Conservation (phyloP, 2,329 filamentous ascomycete species). For the Teratosphaeria zuluensis region DNA sequence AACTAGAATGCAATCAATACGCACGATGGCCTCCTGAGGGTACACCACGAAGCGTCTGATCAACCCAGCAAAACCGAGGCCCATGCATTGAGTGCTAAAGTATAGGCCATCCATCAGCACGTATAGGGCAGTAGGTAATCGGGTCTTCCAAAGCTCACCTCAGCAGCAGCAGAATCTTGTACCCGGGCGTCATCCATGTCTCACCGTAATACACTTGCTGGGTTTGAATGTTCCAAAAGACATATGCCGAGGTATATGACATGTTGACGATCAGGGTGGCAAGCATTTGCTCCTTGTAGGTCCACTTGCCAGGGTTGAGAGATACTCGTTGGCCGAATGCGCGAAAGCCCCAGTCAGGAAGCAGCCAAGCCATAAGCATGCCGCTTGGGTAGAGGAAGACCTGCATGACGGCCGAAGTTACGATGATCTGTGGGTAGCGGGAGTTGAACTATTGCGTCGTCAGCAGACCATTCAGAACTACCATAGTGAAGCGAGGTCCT, state of each 20-base stretch:
- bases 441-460: neutral
- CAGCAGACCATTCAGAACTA: neutral
- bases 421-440: neutral
- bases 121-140: neutral
- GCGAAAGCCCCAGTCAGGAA: conserved; percentile 3
- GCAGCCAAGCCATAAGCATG: neutral
- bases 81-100: conserved; percentile 55
- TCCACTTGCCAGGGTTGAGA: conserved; percentile 3
- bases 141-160: neutral
- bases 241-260: neutral
- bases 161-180: conserved; percentile 4
- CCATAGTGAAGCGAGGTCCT: neutral
- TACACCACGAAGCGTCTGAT: conserved; percentile 68
- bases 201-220: conserved; percentile 3
- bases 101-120: neutral
- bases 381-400: conserved; percentile 2
- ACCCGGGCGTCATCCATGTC: conserved; percentile 3
- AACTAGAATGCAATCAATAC: neutral
- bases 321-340: neutral
- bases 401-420: neutral
- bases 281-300: conserved; percentile 3
- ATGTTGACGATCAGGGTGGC: conserved; percentile 2
- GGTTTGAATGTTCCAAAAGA: conserved; percentile 6
- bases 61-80: conserved; percentile 75
- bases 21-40: neutral